These are phyloP conservation scores for Ceratobasidium sp. DNA, from an alignment of 1,284 basidiomycete species.

Conservation along the genomic window DNA sequence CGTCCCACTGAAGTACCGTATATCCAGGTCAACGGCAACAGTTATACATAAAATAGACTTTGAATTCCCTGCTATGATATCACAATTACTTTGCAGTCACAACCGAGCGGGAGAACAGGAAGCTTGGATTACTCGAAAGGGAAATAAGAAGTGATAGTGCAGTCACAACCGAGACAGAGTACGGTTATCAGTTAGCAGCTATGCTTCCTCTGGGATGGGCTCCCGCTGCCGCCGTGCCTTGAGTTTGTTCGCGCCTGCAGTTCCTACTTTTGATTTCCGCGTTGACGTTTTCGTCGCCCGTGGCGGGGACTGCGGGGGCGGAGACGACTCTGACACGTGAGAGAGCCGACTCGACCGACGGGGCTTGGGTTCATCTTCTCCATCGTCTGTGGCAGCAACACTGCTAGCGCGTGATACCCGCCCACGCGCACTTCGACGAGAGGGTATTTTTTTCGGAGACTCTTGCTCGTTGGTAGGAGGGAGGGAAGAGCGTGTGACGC, in stretches of 20 bases:
- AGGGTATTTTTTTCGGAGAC: conserved; percentile 25
- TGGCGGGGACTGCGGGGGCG: conserved; percentile 28
- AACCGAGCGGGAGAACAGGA: conserved; percentile 1
- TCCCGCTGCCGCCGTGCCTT: conserved; percentile 28
- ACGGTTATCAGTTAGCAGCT: not conserved
- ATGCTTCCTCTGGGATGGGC: conserved; percentile 37
- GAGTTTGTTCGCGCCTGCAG: conserved; percentile 1
- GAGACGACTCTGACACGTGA: conserved; percentile 24
- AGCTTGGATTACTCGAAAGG: conserved; percentile 14
- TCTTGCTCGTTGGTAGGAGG: conserved; percentile 28
- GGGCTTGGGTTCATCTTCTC: conserved; percentile 30
- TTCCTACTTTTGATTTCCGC: conserved; percentile 20
- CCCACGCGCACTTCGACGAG: conserved; percentile 24
- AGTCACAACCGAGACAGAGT: not conserved
- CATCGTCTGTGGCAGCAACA: conserved; percentile 39
- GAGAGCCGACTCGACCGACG: conserved; percentile 32
- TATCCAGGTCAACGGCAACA: conserved; percentile 48
- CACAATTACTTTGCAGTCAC: not conserved
- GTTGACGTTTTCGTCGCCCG: conserved; percentile 12
- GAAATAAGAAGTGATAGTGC: conserved; percentile 15
- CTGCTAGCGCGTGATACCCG: conserved; percentile 36
- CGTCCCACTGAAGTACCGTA: not conserved
- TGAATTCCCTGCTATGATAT: not conserved
- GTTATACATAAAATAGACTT: conserved; percentile 43
- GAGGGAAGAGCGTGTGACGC: conserved; percentile 18